Conservation (phyloP, 257 asterid species). For the Solanum chiquidenum region DNA sequence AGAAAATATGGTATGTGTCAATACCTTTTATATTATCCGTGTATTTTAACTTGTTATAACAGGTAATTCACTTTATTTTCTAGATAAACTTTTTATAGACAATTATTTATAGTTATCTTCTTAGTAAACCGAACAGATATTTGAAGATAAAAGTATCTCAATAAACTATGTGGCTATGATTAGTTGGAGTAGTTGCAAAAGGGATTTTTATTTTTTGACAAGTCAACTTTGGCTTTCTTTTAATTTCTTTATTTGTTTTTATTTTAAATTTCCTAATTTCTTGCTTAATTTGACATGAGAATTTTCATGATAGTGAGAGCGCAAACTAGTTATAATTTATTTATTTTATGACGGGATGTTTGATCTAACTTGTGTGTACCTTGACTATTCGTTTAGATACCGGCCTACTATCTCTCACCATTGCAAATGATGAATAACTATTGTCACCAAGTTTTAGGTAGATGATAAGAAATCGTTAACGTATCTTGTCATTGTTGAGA, state of each 20-base stretch:
- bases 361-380: accelerated
- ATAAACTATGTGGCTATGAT: conserved; percentile 1
- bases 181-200: background rate
- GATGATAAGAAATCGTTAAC: background rate
- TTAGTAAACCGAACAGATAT: accelerated
- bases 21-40: background rate
- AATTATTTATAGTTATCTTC: background rate
- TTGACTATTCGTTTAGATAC: accelerated
- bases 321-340: background rate
- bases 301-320: background rate
- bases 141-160: background rate
- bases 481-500: background rate
- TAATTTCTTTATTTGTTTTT: background rate
- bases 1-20: conserved; percentile 28
- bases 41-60: background rate
- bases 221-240: conserved; percentile 1
- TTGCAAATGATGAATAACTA: background rate
- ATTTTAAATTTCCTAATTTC: background rate
- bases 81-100: background rate
- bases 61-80: background rate
- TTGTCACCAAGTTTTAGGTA: background rate
- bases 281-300: background rate
- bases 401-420: accelerated
- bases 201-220: background rate
- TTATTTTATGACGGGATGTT: background rate